Evolutionary conservation across 2,329 filamentous ascomycete genomes (phyloP), one percentile per base, ranked within the genome.

Genomic region (Aspergillus pseudonomiae): DNA sequence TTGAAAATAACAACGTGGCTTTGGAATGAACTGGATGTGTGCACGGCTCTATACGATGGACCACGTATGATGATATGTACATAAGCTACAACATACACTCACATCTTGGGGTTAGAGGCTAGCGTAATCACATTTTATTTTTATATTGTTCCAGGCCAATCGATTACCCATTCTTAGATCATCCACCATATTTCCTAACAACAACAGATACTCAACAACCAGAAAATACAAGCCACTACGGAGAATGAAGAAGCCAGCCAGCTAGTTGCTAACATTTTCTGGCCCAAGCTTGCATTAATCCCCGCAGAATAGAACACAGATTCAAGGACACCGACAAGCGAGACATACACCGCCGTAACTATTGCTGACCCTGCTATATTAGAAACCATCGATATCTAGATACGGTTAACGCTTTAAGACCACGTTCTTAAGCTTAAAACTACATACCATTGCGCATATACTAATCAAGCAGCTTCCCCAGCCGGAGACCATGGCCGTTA

Each of bases 131-230:
- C n/a, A n/a, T n/a, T n/a, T n/a, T n/a, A n/a, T n/a, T n/a, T n/a
- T n/a, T n/a, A n/a, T n/a, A n/a, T n/a, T n/a, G n/a, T n/a, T n/a
- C n/a, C n/a, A n/a, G n/a, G n/a, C n/a, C n/a, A n/a, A n/a, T n/a
- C n/a, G n/a, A n/a, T n/a, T n/a, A n/a, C n/a, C n/a, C n/a, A n/a
- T n/a, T n/a, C n/a, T n/a, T n/a, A n/a, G n/a, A n/a, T n/a, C n/a
- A 50, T 24, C 24, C 24, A 50, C 46, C 26, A 50, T 14, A 16
- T 50, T 50, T 28, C 46, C 24, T 50, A 50, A 21, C 34, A 56
- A 34, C 53, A 56, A 56, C 53, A 56, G 46, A 30, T 50, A 56
- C 53, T 41, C 39, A 36, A 39, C 24, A 56, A 56, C 53, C 32
- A 56, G 34, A 56, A 5, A 41, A 56, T 28, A 43, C 34, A 56